Percentiles rank a stretch among this genome's conserved stretches.
Evolutionary conservation across 106 monocot species (phyloP).

Genomic region (Acorus calamus): DNA sequence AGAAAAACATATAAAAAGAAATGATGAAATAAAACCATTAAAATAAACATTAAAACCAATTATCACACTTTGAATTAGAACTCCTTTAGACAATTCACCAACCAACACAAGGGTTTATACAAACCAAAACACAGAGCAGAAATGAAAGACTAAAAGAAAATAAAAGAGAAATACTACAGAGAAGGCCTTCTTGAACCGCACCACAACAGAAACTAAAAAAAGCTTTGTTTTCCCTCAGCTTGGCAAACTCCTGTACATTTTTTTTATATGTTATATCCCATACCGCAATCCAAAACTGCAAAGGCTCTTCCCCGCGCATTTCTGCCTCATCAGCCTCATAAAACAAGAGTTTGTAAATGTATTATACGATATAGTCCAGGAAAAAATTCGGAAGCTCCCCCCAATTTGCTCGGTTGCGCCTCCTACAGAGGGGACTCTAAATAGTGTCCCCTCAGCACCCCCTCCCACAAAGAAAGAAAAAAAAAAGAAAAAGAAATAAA

Average conservation of each 20-base stretch:
- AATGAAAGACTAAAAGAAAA: too few relatives aligned
- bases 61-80: too few relatives aligned
- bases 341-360: background rate
- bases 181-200: slow-evolving; percentile 10
- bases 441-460: background rate
- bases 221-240: background rate
- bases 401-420: background rate
- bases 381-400: slow-evolving; percentile 5
- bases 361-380: too few relatives aligned
- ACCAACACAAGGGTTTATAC: too few relatives aligned
- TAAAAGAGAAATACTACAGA: slow-evolving; percentile 9
- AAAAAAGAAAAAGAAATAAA: background rate
- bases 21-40: too few relatives aligned
- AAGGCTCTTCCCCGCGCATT: slow-evolving; percentile 18
- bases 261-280: background rate
- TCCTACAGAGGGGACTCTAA: background rate
- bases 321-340: slow-evolving; percentile 1
- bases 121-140: too few relatives aligned
- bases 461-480: background rate
- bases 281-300: slow-evolving; percentile 14
- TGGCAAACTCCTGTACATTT: slow-evolving; percentile 17
- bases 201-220: background rate
- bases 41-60: too few relatives aligned
- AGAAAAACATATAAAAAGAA: too few relatives aligned
- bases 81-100: too few relatives aligned